These are phyloP conservation scores for Amphibolis antarctica DNA, from an alignment of 106 monocot species.

Conservation along the genomic window DNA sequence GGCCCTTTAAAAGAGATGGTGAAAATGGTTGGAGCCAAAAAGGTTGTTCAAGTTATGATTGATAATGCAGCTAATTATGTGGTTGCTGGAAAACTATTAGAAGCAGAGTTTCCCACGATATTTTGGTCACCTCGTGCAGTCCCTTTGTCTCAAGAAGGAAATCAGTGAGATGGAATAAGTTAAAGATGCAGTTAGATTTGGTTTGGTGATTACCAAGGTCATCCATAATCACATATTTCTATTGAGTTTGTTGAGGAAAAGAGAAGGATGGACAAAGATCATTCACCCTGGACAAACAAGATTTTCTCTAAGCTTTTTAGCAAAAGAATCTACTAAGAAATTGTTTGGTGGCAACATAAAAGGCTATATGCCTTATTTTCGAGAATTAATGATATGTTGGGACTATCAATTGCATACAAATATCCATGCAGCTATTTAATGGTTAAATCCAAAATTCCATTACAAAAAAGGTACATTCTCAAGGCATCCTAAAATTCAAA, in stretches of 20 bases:
- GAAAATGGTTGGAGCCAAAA: neutral
- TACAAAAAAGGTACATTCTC: neutral
- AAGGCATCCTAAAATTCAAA: neutral
- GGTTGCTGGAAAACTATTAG: neutral
- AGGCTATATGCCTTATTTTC: neutral
- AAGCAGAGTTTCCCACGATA: neutral
- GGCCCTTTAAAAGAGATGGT: neutral
- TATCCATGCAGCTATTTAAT: neutral
- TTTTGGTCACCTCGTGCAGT: neutral
- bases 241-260: neutral
- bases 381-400: constrained; percentile 1
- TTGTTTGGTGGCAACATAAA: neutral
- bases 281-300: neutral
- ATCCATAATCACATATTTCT: neutral
- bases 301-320: neutral
- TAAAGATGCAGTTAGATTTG: neutral
- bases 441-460: neutral
- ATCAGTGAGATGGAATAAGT: neutral
- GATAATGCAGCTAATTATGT: neutral
- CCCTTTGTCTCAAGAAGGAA: neutral
- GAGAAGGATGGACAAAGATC: neutral
- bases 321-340: neutral
- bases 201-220: neutral
- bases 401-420: neutral
- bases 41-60: neutral